phyloP scores from a whole-genome alignment of 768 basidiomycete genomes.

The Calvatia gigantea region DNA sequence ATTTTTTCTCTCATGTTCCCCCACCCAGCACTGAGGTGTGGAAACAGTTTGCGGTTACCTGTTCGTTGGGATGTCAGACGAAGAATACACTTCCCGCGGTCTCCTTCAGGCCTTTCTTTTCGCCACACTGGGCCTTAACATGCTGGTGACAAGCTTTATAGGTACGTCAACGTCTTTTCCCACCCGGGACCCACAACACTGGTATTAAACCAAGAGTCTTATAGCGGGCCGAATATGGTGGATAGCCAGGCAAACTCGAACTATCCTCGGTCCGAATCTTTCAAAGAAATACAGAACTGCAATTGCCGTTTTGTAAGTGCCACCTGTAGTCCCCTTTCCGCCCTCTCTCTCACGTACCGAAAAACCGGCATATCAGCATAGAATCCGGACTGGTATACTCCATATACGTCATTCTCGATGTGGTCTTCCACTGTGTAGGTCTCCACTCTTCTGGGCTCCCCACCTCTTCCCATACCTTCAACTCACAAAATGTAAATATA shows the following conservation, averaged over 20 bases:
- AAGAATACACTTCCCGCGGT: conserved; percentile 25
- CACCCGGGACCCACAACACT: not conserved
- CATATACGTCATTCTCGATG: conserved; percentile 12
- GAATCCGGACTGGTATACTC: conserved; percentile 39
- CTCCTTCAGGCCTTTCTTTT: conserved; percentile 27
- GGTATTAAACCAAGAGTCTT: not conserved
- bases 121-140: conserved; percentile 25
- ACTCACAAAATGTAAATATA: not conserved
- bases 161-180: conserved; percentile 19
- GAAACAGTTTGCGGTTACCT: conserved; percentile 25
- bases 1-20: conserved; percentile 9
- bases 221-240: conserved; percentile 36
- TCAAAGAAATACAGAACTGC: conserved; percentile 29
- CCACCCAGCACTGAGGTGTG: not conserved
- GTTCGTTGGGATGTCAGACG: conserved; percentile 23
- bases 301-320: conserved; percentile 34
- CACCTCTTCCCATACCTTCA: not conserved
- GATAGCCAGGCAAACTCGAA: conserved; percentile 24
- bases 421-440: conserved; percentile 7
- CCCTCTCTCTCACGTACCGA: not conserved
- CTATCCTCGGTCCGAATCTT: conserved; percentile 24
- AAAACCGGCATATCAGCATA: too few species aligned
- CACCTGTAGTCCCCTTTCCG: not conserved
- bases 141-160: conserved; percentile 27
- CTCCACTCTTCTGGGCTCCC: not conserved